Base-by-base conservation (phyloP, 179 eudicot genomes). In the Nepenthes alata region DNA sequence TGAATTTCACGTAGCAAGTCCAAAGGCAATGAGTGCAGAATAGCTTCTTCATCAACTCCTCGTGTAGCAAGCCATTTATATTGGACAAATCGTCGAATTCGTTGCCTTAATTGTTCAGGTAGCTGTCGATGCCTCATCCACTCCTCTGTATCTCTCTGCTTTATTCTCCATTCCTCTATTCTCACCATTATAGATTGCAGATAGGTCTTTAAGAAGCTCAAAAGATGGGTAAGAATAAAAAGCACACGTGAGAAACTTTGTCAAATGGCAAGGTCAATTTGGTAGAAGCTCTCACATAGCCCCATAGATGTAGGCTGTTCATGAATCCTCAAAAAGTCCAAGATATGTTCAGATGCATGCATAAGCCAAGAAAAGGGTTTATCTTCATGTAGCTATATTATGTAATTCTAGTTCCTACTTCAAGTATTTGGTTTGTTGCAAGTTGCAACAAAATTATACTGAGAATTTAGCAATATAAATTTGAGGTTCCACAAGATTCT, bases 61-160 rank as follows among this genome's bases (percentile, higher is more conserved):
- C 96, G 73, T 6, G 97, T 88, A 13, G 96, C 93, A 8, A 82
- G 72, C 97, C 97, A 91, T 64, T 81, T 83, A 62, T 80, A 88
- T 41, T 88, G 94, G 64, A 77, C 88, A 69, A 85, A 91, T 10
- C 82, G 80, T 37, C 91, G 86, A 49, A 91, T 84, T 4, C 97
- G 86, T 53, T 85, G 81, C 76, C 87, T 82, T 57, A 91, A 68
- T 9, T 82, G 87, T 2, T 73, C 84, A 58, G 96, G 96, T 35
- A 91, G 69, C 67, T 91, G 97, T 1, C 96, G 81, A 60, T 85
- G 97, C 73, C 83, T 84, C 97, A 91, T 91, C 97, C 97, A 91
- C 50, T 91, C 97, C 59, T 91, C 97, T 0, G 91, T 84, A 53
- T 91, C 97, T 61, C 94, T 78, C 64, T 80, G 70, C 67, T 78